Percentiles rank a stretch among this genome's conserved stretches.
phyloP scores from a whole-genome alignment of 768 basidiomycete genomes.

The Leucocoprinus leucothites region DNA sequence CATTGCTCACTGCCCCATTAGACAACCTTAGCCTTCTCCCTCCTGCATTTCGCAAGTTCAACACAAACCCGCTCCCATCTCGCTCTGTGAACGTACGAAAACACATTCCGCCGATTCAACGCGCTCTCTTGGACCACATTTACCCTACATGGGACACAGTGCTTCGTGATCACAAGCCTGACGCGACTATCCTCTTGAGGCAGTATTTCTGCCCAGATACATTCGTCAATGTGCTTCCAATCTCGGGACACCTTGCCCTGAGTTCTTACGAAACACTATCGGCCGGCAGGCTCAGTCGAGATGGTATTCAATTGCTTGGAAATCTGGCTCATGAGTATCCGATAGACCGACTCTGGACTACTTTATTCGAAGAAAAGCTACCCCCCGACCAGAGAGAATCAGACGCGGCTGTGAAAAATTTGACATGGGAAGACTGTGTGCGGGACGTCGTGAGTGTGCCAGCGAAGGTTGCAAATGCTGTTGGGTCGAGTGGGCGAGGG shows the following conservation, averaged over 20 bases:
- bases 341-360: constrained; percentile 61
- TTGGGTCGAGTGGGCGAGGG: constrained; percentile 34
- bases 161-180: constrained; percentile 44
- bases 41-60: constrained; percentile 46
- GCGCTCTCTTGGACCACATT: constrained; percentile 57
- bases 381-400: constrained; percentile 4
- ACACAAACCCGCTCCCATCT: constrained; percentile 33
- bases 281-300: constrained; percentile 42
- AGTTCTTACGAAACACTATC: constrained; percentile 66
- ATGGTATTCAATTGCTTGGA: constrained; percentile 50
- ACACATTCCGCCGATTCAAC: constrained; percentile 60
- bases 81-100: constrained; percentile 30
- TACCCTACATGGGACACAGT: constrained; percentile 64
- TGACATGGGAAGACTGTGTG: constrained; percentile 77
- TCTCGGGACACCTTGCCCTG: constrained; percentile 52
- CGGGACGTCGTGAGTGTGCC: constrained; percentile 65
- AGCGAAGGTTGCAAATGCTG: constrained; percentile 73
- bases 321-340: constrained; percentile 62
- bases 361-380: constrained; percentile 33
- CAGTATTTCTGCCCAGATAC: constrained; percentile 75
- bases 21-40: constrained; percentile 56
- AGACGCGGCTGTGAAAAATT: constrained; percentile 25
- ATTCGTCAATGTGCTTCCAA: constrained; percentile 46
- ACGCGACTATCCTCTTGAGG: constrained; percentile 41
- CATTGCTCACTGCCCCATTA: constrained; percentile 58